Evolutionary conservation across 495 filamentous ascomycete species (phyloP).

Genomic region (Talaromyces trachyspermus): DNA sequence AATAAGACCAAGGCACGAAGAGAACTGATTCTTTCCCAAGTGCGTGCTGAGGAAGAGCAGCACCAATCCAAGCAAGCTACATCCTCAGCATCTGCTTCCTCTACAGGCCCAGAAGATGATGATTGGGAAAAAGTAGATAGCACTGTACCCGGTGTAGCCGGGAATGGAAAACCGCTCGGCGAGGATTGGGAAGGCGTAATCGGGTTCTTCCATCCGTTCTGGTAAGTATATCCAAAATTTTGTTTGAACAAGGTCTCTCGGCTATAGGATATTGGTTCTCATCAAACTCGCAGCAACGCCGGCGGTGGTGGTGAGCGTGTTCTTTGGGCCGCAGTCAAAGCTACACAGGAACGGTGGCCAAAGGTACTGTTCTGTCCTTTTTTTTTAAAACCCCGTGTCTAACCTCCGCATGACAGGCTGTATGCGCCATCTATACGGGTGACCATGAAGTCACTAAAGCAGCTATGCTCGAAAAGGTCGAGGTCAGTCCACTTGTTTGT

Average conservation of each 20-base stretch:
- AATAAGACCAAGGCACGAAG: conserved; percentile 58
- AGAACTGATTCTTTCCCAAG: conserved; percentile 52
- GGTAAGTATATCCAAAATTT: conserved; percentile 41
- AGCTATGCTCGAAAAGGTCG: conserved; percentile 67
- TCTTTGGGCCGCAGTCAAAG: conserved; percentile 89
- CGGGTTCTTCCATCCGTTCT: conserved; percentile 97
- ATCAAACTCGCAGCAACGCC: conserved; percentile 59
- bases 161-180: conserved; percentile 43
- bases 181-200: conserved; percentile 73
- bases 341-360: conserved; percentile 85
- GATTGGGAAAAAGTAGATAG: conserved; percentile 72
- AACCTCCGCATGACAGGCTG: conserved; percentile 32
- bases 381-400: not conserved
- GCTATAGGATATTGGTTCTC: not conserved
- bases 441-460: conserved; percentile 81
- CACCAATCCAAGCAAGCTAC: conserved; percentile 33
- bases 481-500: too few species aligned
- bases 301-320: conserved; percentile 95
- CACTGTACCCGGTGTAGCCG: conserved; percentile 40
- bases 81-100: conserved; percentile 14
- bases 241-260: conserved; percentile 2
- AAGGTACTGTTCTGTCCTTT: conserved; percentile 22
- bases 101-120: conserved; percentile 45
- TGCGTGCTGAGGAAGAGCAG: conserved; percentile 52
- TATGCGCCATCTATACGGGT: conserved; percentile 89